phyloP scores from a whole-genome alignment of 345 rosid species.

The Citrus australasica region DNA sequence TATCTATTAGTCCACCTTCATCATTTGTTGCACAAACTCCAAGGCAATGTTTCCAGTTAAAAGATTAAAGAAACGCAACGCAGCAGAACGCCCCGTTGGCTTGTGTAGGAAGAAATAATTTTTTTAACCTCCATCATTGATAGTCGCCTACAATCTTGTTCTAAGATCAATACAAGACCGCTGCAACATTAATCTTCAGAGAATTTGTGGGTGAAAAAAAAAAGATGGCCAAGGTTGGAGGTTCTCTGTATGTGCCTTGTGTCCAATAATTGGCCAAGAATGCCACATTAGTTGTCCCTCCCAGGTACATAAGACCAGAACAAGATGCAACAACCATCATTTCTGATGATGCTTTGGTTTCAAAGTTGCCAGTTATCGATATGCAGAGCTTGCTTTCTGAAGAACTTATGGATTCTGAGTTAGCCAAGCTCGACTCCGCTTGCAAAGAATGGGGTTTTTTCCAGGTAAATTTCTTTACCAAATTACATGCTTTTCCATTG shows the following conservation, averaged over 20 bases:
- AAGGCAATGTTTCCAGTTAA: too few species aligned
- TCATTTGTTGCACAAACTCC: too few species aligned
- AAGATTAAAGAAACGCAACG: too few species aligned
- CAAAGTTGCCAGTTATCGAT: constrained; percentile 39
- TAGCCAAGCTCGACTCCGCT: constrained; percentile 30
- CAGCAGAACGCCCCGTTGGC: too few species aligned
- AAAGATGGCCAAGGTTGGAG: constrained; percentile 10
- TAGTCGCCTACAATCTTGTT: too few species aligned
- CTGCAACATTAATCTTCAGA: background rate
- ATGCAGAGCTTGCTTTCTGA: constrained; percentile 28
- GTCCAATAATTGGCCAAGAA: constrained; percentile 36
- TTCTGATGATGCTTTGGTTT: background rate
- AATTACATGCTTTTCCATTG: background rate
- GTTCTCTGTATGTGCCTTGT: constrained; percentile 39
- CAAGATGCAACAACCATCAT: background rate
- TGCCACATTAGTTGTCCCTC: constrained; percentile 21
- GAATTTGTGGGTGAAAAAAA: background rate
- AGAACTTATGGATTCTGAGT: constrained; percentile 31
- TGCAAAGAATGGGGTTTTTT: constrained; percentile 20
- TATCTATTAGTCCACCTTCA: too few species aligned
- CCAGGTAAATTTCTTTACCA: constrained; percentile 8
- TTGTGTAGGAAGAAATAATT: too few species aligned
- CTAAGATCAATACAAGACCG: background rate
- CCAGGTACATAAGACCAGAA: constrained; percentile 30
- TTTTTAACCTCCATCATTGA: too few species aligned